Evolutionary conservation across 805 yeast species (phyloP).

Genomic region (Zygoascus flipseniorum): DNA sequence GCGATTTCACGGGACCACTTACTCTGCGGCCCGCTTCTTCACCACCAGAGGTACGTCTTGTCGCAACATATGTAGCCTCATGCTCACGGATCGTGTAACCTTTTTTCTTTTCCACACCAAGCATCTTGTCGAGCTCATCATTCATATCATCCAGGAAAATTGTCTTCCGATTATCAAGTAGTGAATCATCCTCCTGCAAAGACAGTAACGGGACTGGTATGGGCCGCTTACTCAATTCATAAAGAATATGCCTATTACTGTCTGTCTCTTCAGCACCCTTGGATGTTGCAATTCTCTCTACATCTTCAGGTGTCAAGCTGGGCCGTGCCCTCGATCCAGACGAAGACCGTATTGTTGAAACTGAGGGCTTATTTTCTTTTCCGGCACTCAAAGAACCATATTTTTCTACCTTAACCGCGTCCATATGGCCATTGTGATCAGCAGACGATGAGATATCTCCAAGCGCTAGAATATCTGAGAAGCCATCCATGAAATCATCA

Average conservation of each 20-base stretch:
- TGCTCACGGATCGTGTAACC: constrained; percentile 20
- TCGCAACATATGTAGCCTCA: constrained; percentile 15
- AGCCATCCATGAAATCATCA: neutral
- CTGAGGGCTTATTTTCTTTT: neutral
- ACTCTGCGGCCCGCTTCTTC: constrained; percentile 7
- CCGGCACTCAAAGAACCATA: neutral
- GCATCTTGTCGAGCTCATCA: constrained; percentile 19
- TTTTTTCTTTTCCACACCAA: constrained; percentile 15
- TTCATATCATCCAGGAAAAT: constrained; percentile 17
- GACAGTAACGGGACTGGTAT: constrained; percentile 15
- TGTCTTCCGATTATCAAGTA: constrained; percentile 13
- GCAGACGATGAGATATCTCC: neutral
- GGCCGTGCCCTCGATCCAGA: constrained; percentile 14
- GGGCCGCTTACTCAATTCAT: neutral
- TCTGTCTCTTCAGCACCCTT: neutral
- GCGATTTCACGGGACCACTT: constrained; percentile 15
- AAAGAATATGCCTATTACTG: neutral
- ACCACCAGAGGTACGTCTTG: constrained; percentile 4
- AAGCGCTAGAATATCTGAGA: neutral
- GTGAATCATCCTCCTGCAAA: constrained; percentile 8
- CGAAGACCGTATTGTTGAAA: constrained; percentile 15
- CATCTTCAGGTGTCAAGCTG: constrained; percentile 17
- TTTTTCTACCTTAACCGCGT: neutral
- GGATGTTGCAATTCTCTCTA: constrained; percentile 7
- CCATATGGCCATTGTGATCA: neutral